These are phyloP conservation scores for Exidia glandulosa DNA, from an alignment of 768 basidiomycete species.

Conservation along the genomic window DNA sequence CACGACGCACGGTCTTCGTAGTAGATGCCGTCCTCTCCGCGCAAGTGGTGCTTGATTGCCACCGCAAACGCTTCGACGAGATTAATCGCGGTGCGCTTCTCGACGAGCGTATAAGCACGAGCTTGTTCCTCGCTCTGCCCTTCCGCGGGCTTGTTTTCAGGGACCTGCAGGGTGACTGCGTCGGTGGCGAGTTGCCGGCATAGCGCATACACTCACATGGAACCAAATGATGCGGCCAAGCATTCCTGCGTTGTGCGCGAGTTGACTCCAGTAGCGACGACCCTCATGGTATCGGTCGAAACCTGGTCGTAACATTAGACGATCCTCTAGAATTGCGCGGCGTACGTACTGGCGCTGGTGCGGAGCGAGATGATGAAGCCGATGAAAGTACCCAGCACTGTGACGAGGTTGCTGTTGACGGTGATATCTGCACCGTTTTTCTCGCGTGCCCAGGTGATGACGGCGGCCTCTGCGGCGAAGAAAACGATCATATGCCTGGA, in stretches of 20 bases:
- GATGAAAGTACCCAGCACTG: not conserved
- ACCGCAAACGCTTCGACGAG: slow-evolving; percentile 5
- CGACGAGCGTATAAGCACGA: not conserved
- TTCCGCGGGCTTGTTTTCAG: not conserved
- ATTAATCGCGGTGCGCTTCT: slow-evolving; percentile 3
- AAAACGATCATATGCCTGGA: not conserved
- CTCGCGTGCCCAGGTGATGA: not conserved
- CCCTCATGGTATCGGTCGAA: not conserved
- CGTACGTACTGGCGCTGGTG: not conserved
- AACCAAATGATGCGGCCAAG: slow-evolving; percentile 1
- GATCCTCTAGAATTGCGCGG: not conserved
- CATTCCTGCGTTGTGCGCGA: not conserved
- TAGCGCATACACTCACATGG: not conserved
- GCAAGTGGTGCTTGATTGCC: slow-evolving; percentile 3
- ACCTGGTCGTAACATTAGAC: not conserved
- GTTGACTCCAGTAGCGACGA: not conserved
- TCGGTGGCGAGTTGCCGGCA: not conserved
- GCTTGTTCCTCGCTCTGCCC: not conserved
- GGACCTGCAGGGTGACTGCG: not conserved
- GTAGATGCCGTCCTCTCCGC: slow-evolving; percentile 1
- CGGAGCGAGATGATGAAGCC: slow-evolving; percentile 1
- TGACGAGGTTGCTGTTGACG: not conserved
- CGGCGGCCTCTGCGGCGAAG: not conserved
- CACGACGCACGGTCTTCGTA: slow-evolving; percentile 2
- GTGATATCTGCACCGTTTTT: not conserved